phyloP scores from a whole-genome alignment of 2,329 filamentous ascomycete genomes.

The Neonectria neomacrospora region DNA sequence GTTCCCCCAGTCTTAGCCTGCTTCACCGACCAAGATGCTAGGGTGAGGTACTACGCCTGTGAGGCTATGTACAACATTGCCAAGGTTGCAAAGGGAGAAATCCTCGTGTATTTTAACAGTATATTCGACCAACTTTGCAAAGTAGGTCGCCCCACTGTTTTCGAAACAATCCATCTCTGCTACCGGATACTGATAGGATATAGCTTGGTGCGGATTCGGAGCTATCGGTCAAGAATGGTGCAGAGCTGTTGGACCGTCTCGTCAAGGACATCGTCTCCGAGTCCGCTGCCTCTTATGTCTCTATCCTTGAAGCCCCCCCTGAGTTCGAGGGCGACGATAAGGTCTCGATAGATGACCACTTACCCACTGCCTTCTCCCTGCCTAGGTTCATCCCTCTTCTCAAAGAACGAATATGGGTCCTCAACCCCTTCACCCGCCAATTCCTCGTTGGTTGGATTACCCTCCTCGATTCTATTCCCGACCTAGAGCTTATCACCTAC shows the following conservation, averaged over 20 bases:
- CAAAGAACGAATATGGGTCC: conserved; percentile 91
- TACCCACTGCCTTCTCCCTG: conserved; percentile 91
- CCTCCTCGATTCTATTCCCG: conserved; percentile 93
- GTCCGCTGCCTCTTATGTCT: conserved; percentile 94
- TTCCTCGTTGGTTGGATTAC: conserved; percentile 98
- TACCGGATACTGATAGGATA: conserved; percentile 6
- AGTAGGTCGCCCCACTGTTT: conserved; percentile 59
- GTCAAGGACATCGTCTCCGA: conserved; percentile 97
- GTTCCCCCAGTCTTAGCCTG: conserved; percentile 96
- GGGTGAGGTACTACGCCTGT: conserved; percentile 97
- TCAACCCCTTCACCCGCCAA: conserved; percentile 93
- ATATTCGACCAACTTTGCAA: conserved; percentile 98
- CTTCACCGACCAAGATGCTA: conserved; percentile 97
- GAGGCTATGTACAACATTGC: conserved; percentile 99
- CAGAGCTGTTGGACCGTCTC: conserved; percentile 91
- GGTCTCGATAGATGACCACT: conserved; percentile 57
- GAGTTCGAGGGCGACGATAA: conserved; percentile 59
- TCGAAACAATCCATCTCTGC: neutral
- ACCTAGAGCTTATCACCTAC: conserved; percentile 92
- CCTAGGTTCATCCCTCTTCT: conserved; percentile 91
- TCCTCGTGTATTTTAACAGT: conserved; percentile 96
- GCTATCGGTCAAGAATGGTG: conserved; percentile 96
- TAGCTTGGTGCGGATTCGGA: conserved; percentile 96
- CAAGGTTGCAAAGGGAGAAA: conserved; percentile 98
- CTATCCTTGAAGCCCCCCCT: conserved; percentile 75